A percentile compares a stretch with the other conserved stretches of the same genome.
Conservation (phyloP, 2,329 filamentous ascomycete genomes). For the Aspergillus eucalypticola region DNA sequence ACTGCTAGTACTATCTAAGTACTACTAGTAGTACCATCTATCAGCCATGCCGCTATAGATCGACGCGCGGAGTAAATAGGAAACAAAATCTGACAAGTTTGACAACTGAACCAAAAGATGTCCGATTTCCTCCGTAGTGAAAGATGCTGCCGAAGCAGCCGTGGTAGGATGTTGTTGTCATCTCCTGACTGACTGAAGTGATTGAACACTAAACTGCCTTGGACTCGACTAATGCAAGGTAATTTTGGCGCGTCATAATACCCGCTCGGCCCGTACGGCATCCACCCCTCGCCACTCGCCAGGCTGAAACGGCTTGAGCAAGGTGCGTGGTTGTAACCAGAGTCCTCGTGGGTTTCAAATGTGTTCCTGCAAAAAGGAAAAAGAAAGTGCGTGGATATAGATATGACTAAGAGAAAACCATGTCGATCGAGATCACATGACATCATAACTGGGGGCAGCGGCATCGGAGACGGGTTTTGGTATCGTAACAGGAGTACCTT, state of each 20-base stretch:
- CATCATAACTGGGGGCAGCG: background rate
- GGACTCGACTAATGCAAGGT: background rate
- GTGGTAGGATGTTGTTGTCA: constrained; percentile 6
- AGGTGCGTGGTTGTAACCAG: background rate
- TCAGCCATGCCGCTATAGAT: background rate
- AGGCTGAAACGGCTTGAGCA: background rate
- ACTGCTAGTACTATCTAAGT: too few species aligned
- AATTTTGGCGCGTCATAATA: constrained; percentile 8
- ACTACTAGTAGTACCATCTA: too few species aligned
- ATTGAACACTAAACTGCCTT: background rate
- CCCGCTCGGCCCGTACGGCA: constrained; percentile 8
- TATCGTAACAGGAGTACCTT: background rate
- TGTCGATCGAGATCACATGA: background rate
- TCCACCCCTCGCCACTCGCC: constrained; percentile 1
- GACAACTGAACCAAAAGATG: background rate
- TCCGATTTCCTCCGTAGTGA: constrained; percentile 3
- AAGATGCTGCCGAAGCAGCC: constrained; percentile 5
- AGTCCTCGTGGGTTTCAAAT: too few species aligned
- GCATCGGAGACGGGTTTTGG: background rate
- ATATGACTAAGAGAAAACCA: background rate
- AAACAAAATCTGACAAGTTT: background rate
- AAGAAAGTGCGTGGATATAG: background rate
- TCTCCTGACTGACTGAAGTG: background rate
- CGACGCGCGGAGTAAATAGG: background rate
- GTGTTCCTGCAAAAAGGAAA: background rate